phyloP scores from a whole-genome alignment of 2,329 filamentous ascomycete species.

The Diaporthe sp. region DNA sequence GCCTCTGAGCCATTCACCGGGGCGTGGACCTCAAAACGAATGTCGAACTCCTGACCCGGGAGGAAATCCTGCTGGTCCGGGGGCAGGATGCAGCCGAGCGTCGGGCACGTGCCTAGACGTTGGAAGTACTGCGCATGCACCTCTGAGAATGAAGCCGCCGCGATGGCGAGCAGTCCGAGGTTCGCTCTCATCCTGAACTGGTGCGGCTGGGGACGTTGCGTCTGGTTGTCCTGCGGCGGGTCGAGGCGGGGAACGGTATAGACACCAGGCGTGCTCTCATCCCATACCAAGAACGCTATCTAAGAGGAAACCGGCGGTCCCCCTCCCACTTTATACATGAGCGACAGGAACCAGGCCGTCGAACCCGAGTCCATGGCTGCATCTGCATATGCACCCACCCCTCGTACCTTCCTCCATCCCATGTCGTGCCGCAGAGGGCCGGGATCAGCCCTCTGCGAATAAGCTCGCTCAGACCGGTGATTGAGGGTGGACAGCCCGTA shows the following conservation, averaged over 20 bases:
- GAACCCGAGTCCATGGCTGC: slow-evolving; percentile 9
- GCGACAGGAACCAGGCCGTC: not conserved
- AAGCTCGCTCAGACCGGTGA: slow-evolving; percentile 21
- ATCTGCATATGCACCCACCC: slow-evolving; percentile 15
- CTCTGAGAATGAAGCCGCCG: slow-evolving; percentile 52
- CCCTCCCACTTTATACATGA: slow-evolving; percentile 21
- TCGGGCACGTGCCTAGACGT: slow-evolving; percentile 69
- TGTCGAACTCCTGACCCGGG: slow-evolving; percentile 85
- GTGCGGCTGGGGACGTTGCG: not conserved
- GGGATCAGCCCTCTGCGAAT: slow-evolving; percentile 8
- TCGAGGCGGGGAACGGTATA: not conserved
- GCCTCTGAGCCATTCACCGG: slow-evolving; percentile 85
- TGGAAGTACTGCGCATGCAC: slow-evolving; percentile 70
- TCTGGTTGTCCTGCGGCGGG: slow-evolving; percentile 2
- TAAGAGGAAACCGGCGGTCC: not conserved
- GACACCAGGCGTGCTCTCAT: slow-evolving; percentile 6
- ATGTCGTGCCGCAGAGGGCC: slow-evolving; percentile 6
- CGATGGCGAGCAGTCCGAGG: slow-evolving; percentile 41
- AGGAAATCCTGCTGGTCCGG: slow-evolving; percentile 82
- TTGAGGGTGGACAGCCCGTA: slow-evolving; percentile 7
- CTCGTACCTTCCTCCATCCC: slow-evolving; percentile 4
- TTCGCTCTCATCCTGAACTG: slow-evolving; percentile 9
- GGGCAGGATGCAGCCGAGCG: slow-evolving; percentile 70
- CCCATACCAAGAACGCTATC: not conserved
- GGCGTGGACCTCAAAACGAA: slow-evolving; percentile 85